These are phyloP conservation scores for Tulasnella sp. DNA, from an alignment of 768 basidiomycete species.

Conservation along the genomic window DNA sequence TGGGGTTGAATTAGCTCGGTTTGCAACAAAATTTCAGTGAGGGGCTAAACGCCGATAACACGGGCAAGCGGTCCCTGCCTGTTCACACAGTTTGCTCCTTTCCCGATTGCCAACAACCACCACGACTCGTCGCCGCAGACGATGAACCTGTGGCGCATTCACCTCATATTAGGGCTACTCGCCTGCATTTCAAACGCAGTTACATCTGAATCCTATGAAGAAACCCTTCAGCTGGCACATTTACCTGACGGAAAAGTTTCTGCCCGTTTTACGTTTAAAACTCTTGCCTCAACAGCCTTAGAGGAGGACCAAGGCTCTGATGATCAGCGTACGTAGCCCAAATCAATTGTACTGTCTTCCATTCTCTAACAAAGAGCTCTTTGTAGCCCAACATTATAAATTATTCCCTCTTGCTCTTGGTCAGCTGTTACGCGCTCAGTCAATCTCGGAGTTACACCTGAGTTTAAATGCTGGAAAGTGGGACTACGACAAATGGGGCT, in stretches of 20 bases:
- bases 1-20: not conserved
- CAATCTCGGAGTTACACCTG: constrained; percentile 82
- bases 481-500: constrained; percentile 81
- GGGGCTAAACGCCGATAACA: not conserved
- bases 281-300: constrained; percentile 56
- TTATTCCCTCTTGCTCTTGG: constrained; percentile 83
- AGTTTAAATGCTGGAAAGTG: constrained; percentile 89
- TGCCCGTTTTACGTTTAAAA: constrained; percentile 76
- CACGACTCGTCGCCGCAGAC: not conserved
- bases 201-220: constrained; percentile 42
- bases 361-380: not conserved
- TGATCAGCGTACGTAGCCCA: constrained; percentile 46
- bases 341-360: not conserved
- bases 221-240: constrained; percentile 53
- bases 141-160: not conserved
- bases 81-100: not conserved
- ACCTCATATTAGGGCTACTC: not conserved
- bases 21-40: constrained; percentile 3
- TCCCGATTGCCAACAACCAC: constrained; percentile 1
- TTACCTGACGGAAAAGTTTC: constrained; percentile 79
- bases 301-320: constrained; percentile 40
- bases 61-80: not conserved
- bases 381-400: constrained; percentile 74
- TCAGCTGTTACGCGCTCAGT: constrained; percentile 79
- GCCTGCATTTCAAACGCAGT: not conserved